These are phyloP conservation scores for Xylaria bambusicola DNA, from an alignment of 495 filamentous ascomycete species.

Conservation along the genomic window DNA sequence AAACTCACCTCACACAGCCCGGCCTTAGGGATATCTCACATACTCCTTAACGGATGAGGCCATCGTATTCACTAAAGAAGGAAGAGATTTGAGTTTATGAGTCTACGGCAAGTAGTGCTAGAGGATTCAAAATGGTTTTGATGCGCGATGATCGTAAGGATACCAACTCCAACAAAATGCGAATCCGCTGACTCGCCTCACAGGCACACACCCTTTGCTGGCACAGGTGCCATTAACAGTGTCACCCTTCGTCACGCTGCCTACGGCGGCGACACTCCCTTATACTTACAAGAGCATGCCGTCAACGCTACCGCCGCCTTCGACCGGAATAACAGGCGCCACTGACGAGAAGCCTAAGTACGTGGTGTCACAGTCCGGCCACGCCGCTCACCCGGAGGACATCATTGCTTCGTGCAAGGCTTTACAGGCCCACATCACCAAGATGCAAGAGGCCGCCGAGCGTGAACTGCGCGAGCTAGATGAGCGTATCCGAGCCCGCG, in stretches of 20 bases:
- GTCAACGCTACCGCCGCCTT: constrained; percentile 78
- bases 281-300: constrained; percentile 93
- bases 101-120: not conserved
- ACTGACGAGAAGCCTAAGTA: constrained; percentile 59
- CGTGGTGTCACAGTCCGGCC: constrained; percentile 71
- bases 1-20: not conserved
- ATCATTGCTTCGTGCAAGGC: constrained; percentile 79
- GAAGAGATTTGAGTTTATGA: too few species aligned
- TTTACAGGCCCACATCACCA: constrained; percentile 71
- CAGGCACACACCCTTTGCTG: constrained; percentile 83
- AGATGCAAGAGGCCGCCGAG: constrained; percentile 63
- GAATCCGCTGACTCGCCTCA: not conserved
- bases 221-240: constrained; percentile 91
- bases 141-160: constrained; percentile 53
- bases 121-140: constrained; percentile 21
- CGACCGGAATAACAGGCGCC: constrained; percentile 54
- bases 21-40: too few species aligned
- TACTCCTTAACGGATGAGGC: too few species aligned
- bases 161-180: not conserved
- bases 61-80: too few species aligned
- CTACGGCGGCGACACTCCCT: constrained; percentile 85
- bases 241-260: constrained; percentile 91
- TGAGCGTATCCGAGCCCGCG: constrained; percentile 67
- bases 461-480: constrained; percentile 69
- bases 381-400: constrained; percentile 77